Evolutionary conservation across 2,329 filamentous ascomycete species (phyloP), one percentile per base, ranked within the genome.

Genomic region (Cladosporium cucumerinum): DNA sequence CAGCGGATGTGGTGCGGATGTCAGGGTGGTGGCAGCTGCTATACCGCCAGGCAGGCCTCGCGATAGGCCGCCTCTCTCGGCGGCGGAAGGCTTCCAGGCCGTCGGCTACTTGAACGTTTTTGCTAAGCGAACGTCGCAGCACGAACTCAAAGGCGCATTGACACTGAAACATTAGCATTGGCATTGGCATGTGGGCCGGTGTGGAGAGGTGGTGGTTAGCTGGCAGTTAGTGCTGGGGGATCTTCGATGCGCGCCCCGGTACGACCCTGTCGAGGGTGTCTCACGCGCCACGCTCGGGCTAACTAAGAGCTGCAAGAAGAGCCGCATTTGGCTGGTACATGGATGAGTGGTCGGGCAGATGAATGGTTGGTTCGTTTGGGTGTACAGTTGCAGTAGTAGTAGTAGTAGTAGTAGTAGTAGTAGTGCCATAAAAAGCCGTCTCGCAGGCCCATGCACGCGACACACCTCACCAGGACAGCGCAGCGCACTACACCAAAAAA

Each of bases 71-170:
- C n/a, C n/a, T n/a, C 2, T 14, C 26, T 28, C 28, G 11, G 23
- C 39, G 25, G 51, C 51, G 51, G 51, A 54, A n/a, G 51, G 51
- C 54, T 34, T 57, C 52, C 32, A 57, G 52, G 21, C 52, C 52
- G 14, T 16, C 21, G 54, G 54, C 54, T 34, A 10, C 14, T 14
- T 6, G 12, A 34, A 39, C 54, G n/a, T 30, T 57, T 57, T 26
- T 12, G n/a, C n/a, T 6, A 23, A 16, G 2, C 54, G 54, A 21
- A 18, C 30, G 30, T 12, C n/a, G 2, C 11, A 36, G 52, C 25
- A 25, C 25, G 2, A 52, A 52, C 14, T 52, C 49, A 30, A 26
- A 49, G 21, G 5, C 26, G n/a, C n/a, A n/a, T n/a, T n/a, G 3
- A 32, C 30, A 7, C 11, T 32, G 30, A 11, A 10, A 32, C 30